Evolutionary conservation across 768 basidiomycete species (phyloP).

Genomic region (button mushroom (Agaricus bisporus)): DNA sequence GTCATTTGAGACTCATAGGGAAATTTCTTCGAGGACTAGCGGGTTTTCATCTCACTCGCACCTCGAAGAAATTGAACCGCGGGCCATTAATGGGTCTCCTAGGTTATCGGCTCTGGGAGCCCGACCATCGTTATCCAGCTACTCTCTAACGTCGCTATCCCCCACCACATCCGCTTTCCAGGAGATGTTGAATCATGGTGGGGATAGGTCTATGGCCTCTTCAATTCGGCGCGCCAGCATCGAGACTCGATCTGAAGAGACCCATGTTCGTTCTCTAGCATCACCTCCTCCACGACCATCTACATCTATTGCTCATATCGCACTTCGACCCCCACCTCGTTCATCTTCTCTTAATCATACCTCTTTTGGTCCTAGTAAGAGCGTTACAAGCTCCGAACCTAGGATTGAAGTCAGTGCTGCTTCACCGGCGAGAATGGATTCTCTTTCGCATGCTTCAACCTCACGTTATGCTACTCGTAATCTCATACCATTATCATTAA

Average conservation of each 20-base stretch:
- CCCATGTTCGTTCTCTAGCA: constrained; percentile 28
- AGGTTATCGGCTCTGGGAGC: constrained; percentile 42
- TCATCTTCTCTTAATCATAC: constrained; percentile 20
- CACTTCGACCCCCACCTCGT: constrained; percentile 19
- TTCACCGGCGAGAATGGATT: constrained; percentile 31
- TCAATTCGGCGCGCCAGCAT: constrained; percentile 18
- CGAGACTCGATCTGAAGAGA: not conserved
- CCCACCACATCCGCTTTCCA: constrained; percentile 81
- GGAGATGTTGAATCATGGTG: constrained; percentile 38
- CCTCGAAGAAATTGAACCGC: constrained; percentile 28
- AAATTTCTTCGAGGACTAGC: constrained; percentile 14
- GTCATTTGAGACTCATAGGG: constrained; percentile 24
- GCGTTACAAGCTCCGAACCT: constrained; percentile 16
- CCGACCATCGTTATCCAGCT: constrained; percentile 58
- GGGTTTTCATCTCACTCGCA: constrained; percentile 23
- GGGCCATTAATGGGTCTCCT: constrained; percentile 39
- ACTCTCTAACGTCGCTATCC: constrained; percentile 54
- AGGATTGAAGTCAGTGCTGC: constrained; percentile 35
- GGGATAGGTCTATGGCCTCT: constrained; percentile 15
- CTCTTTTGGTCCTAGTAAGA: constrained; percentile 10
- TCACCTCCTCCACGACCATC: constrained; percentile 62
- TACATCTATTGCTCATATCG: constrained; percentile 49
- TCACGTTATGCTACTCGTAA: constrained; percentile 23
- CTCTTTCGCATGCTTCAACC: constrained; percentile 27
- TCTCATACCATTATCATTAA: constrained; percentile 28